Conservation (phyloP, 2,329 filamentous ascomycete species). For the Diatrype stigma region DNA sequence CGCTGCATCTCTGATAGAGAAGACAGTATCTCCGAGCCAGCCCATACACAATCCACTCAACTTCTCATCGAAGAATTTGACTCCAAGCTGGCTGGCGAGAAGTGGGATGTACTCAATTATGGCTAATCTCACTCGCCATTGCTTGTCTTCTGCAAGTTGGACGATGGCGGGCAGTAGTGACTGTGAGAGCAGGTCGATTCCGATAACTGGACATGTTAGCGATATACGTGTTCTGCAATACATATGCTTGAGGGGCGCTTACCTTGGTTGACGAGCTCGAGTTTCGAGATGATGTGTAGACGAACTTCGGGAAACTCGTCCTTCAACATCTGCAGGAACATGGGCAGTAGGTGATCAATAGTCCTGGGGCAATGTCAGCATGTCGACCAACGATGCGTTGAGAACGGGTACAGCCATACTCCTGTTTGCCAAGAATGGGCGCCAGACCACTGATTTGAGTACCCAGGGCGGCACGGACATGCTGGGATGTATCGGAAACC, state of each 20-base stretch:
- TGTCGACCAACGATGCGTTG: background rate
- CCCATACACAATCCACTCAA: slow-evolving; percentile 94
- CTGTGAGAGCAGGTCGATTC: slow-evolving; percentile 93
- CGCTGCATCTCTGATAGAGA: slow-evolving; percentile 95
- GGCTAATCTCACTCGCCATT: slow-evolving; percentile 95
- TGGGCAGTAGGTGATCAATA: slow-evolving; percentile 91
- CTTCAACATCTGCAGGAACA: slow-evolving; percentile 99
- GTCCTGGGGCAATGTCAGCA: slow-evolving; percentile 55
- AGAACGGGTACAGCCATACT: slow-evolving; percentile 52
- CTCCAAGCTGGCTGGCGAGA: slow-evolving; percentile 89
- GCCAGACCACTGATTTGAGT: slow-evolving; percentile 96
- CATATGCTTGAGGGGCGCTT: slow-evolving; percentile 21
- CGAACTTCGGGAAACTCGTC: slow-evolving; percentile 98
- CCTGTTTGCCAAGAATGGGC: slow-evolving; percentile 95
- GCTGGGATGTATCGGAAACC: slow-evolving; percentile 92
- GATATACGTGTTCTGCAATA: background rate
- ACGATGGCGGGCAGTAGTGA: slow-evolving; percentile 96
- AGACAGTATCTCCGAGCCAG: slow-evolving; percentile 97
- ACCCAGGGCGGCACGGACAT: slow-evolving; percentile 90
- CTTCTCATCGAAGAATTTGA: slow-evolving; percentile 98
- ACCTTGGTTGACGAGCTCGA: slow-evolving; percentile 97
- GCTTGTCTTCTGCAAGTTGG: slow-evolving; percentile 96
- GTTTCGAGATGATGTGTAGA: slow-evolving; percentile 98
- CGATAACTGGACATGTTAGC: slow-evolving; percentile 65
- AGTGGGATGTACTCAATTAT: slow-evolving; percentile 99